These are phyloP conservation scores for Annulohypoxylon nitens DNA, from an alignment of 495 filamentous ascomycete species.

Conservation along the genomic window DNA sequence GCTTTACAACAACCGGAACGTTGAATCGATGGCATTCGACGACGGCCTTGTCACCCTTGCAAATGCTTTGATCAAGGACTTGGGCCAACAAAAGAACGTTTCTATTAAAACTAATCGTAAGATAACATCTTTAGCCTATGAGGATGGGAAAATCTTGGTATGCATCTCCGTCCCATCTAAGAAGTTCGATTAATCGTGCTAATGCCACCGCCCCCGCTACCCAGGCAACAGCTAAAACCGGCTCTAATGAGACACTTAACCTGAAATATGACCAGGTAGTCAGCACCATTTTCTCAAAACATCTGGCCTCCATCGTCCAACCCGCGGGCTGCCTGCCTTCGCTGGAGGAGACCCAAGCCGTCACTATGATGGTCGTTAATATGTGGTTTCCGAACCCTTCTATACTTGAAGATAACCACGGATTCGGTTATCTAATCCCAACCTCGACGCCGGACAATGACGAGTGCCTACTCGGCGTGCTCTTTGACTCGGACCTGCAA, in stretches of 20 bases:
- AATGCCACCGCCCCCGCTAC: not conserved
- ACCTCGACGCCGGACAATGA: constrained; percentile 84
- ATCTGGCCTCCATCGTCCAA: constrained; percentile 61
- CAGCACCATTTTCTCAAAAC: constrained; percentile 72
- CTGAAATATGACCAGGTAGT: constrained; percentile 72
- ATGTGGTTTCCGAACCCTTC: constrained; percentile 79
- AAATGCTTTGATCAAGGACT: constrained; percentile 59
- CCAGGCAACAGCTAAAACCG: constrained; percentile 50
- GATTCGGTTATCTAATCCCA: constrained; percentile 91
- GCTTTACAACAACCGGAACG: constrained; percentile 30
- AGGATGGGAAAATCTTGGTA: constrained; percentile 40
- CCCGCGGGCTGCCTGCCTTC: constrained; percentile 59
- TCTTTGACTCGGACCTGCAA: constrained; percentile 83
- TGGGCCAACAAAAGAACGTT: constrained; percentile 64
- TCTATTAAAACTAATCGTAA: constrained; percentile 61
- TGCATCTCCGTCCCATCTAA: not conserved
- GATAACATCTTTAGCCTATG: constrained; percentile 54
- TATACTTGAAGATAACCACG: constrained; percentile 70
- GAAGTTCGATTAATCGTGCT: not conserved
- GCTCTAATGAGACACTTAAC: constrained; percentile 10
- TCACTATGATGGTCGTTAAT: constrained; percentile 92
- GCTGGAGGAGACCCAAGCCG: constrained; percentile 69
- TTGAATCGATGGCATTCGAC: constrained; percentile 60
- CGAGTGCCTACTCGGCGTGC: constrained; percentile 86
- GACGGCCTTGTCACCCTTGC: constrained; percentile 69